These are phyloP conservation scores for Naganishia antarctica DNA, from an alignment of 768 basidiomycete species.

Conservation along the genomic window DNA sequence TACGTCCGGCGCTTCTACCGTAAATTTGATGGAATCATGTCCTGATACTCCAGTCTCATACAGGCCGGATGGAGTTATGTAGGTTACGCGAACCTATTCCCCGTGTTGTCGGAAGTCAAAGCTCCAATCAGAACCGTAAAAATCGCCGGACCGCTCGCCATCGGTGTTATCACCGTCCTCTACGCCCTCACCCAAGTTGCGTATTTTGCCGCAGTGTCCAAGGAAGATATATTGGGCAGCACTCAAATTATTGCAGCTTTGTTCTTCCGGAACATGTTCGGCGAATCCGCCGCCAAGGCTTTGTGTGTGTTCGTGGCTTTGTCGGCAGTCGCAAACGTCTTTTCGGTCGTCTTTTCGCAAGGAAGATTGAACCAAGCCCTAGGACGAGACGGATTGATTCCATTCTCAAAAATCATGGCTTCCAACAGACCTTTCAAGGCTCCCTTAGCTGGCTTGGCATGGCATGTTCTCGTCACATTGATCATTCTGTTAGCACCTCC, in stretches of 20 bases:
- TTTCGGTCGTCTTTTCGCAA: constrained; percentile 27
- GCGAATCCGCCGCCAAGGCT: constrained; percentile 53
- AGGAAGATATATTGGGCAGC: constrained; percentile 63
- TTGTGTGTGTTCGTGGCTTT: constrained; percentile 27
- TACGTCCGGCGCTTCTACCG: neutral
- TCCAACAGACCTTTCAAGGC: constrained; percentile 30
- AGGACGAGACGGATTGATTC: constrained; percentile 26
- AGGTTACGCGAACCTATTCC: constrained; percentile 18
- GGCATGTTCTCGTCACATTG: constrained; percentile 27
- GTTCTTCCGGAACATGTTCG: constrained; percentile 71
- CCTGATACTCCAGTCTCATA: no score
- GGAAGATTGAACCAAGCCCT: constrained; percentile 24
- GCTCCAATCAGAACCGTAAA: constrained; percentile 65
- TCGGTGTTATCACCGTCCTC: constrained; percentile 58
- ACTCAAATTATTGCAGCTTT: constrained; percentile 66
- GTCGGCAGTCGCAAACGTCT: constrained; percentile 26
- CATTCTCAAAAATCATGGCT: constrained; percentile 25
- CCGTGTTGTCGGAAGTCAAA: constrained; percentile 20
- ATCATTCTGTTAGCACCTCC: constrained; percentile 29
- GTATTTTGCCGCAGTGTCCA: constrained; percentile 70
- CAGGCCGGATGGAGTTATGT: constrained; percentile 24
- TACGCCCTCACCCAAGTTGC: constrained; percentile 67
- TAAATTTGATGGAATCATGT: no score
- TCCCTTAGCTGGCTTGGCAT: constrained; percentile 24
- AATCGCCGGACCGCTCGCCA: constrained; percentile 63